Percentiles rank a stretch among this genome's conserved stretches.
phyloP scores from a whole-genome alignment of 306 rosid species.

The Psophocarpus tetragonolobus region DNA sequence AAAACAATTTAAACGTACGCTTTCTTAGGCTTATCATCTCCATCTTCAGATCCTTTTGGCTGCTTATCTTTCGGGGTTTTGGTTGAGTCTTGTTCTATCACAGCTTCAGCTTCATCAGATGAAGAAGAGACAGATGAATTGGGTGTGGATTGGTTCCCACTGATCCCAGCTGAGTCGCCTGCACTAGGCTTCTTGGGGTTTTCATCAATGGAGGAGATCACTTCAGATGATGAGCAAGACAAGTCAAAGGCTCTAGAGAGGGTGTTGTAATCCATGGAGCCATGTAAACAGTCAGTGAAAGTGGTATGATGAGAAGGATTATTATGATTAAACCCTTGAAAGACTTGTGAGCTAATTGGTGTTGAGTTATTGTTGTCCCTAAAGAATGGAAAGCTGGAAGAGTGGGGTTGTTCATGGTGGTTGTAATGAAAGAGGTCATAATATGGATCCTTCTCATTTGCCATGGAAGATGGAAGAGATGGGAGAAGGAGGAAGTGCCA shows the following conservation, averaged over 20 bases:
- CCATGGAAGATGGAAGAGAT: constrained; percentile 49
- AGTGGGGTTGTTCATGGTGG: constrained; percentile 48
- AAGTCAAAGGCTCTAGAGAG: constrained; percentile 82
- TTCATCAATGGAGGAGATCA: constrained; percentile 54
- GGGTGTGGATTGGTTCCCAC: constrained; percentile 49
- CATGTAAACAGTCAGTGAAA: constrained; percentile 74
- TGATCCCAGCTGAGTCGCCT: constrained; percentile 44
- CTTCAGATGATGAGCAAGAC: constrained; percentile 80
- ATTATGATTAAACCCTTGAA: constrained; percentile 41
- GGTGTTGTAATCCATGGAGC: constrained; percentile 71
- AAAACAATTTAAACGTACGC: constrained; percentile 53
- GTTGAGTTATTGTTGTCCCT: constrained; percentile 28
- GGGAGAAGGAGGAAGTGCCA: constrained; percentile 5
- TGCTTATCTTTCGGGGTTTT: constrained; percentile 61
- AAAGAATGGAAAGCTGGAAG: constrained; percentile 43
- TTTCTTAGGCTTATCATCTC: constrained; percentile 66
- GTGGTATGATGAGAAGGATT: constrained; percentile 48
- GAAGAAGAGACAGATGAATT: constrained; percentile 73
- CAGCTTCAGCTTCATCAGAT: constrained; percentile 67
- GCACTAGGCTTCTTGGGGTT: constrained; percentile 32
- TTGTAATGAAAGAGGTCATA: constrained; percentile 62
- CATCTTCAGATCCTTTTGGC: constrained; percentile 48
- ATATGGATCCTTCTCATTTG: constrained; percentile 43
- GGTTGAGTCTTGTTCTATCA: constrained; percentile 53
- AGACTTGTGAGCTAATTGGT: constrained; percentile 27